A percentile compares a stretch with the other conserved stretches of the same genome.
Evolutionary conservation across 2,329 filamentous ascomycete genomes (phyloP).

Genomic region (Cyphellophora attinorum): DNA sequence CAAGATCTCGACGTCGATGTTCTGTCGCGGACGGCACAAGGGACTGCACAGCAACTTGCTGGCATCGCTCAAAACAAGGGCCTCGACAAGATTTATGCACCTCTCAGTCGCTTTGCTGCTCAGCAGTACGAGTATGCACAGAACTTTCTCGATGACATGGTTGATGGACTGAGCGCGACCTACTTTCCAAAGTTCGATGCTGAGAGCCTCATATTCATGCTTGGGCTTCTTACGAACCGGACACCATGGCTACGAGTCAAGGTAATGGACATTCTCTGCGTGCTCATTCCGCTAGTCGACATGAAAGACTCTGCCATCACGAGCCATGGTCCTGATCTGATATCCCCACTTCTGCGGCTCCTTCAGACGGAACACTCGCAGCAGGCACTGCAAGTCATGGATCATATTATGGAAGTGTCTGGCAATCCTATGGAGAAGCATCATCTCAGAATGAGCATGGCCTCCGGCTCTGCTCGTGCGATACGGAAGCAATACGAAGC

Average conservation of each 20-base stretch:
- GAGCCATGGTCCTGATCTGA: constrained; percentile 84
- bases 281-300: constrained; percentile 79
- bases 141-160: constrained; percentile 67
- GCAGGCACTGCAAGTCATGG: constrained; percentile 80
- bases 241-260: constrained; percentile 84
- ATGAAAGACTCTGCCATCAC: constrained; percentile 87
- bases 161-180: constrained; percentile 62
- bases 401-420: constrained; percentile 91
- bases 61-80: constrained; percentile 64
- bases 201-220: constrained; percentile 75
- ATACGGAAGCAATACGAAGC: constrained; percentile 91
- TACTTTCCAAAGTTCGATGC: constrained; percentile 81
- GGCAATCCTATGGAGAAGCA: constrained; percentile 88
- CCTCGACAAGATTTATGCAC: constrained; percentile 31
- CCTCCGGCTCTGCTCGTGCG: constrained; percentile 70
- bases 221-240: constrained; percentile 83
- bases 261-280: constrained; percentile 80
- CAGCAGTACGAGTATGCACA: constrained; percentile 57
- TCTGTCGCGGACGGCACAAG: constrained; percentile 9
- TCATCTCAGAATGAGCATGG: constrained; percentile 97
- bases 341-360: constrained; percentile 80
- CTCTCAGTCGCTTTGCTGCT: constrained; percentile 32
- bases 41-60: constrained; percentile 62
- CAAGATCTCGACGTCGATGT: constrained; percentile 42
- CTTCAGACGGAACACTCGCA: constrained; percentile 91